Conservation (phyloP, 1,284 basidiomycete genomes). For the Xanthoconium separans region DNA sequence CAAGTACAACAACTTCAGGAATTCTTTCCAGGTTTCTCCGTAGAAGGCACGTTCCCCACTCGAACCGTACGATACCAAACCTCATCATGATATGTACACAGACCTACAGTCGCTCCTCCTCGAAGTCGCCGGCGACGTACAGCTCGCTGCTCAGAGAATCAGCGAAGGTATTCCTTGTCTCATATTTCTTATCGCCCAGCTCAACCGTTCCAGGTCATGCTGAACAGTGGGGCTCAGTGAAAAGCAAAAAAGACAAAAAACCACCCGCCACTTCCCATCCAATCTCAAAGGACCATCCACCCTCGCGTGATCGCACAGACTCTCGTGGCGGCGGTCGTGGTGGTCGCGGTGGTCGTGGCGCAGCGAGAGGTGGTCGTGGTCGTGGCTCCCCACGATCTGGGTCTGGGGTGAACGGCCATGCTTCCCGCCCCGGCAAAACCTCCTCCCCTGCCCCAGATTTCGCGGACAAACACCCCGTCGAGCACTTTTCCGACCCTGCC, state of each 20-base stretch:
- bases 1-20: conserved; percentile 70
- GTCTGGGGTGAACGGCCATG: conserved; percentile 31
- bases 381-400: conserved; percentile 53
- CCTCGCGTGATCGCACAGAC: conserved; percentile 49
- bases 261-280: conserved; percentile 29
- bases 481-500: conserved; percentile 19
- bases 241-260: conserved; percentile 88
- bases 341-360: conserved; percentile 60
- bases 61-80: background rate
- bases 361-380: conserved; percentile 57
- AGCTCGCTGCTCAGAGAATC: conserved; percentile 75
- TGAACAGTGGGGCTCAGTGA: conserved; percentile 85
- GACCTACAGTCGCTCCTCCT: conserved; percentile 75
- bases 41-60: conserved; percentile 57
- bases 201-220: conserved; percentile 56
- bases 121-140: conserved; percentile 74
- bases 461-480: conserved; percentile 16
- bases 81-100: conserved; percentile 29
- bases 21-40: conserved; percentile 75
- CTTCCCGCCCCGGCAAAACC: conserved; percentile 27
- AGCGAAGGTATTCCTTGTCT: conserved; percentile 62
- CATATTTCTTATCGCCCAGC: conserved; percentile 5
- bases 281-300: conserved; percentile 48
- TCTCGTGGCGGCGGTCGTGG: conserved; percentile 65
- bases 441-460: conserved; percentile 22